Evolutionary conservation across 2,329 filamentous ascomycete species (phyloP), one percentile per base, ranked within the genome.

Genomic region (Phialophora verrucosa): DNA sequence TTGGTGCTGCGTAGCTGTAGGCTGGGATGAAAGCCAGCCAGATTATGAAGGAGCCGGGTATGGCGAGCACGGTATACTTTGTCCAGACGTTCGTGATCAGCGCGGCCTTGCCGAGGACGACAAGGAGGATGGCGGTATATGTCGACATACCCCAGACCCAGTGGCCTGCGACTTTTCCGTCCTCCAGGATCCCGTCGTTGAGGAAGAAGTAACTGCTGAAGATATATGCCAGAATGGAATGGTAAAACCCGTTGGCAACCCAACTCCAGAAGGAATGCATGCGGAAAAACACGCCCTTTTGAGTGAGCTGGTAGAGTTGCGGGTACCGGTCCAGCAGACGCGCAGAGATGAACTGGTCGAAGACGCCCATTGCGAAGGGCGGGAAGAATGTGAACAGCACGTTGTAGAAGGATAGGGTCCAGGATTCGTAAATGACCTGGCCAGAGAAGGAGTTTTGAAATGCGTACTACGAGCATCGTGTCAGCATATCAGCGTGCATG

Each of bases 381-480:
- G 95, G 95, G 20, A 97, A 83, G 23, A 96, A 91, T 0, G 95
- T 99, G 82, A 96, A 99, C 78, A 99, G 91, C 78, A 99, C 93
- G 83, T 99, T 99, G 85, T 97, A 99, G 82, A 98, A 96, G 7
- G 94, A 97, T n/a, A 99, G 83, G 0, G 93, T 97, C 96, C 96
- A 99, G 10, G 95, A 98, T 80, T 99, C 95, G 85, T 93, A 98
- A 76, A 99, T 98, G 76, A 98, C 92, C 77, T 97, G 90, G 59
- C 95, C 95, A 0, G 94, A 98, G 79, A 98, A 99, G 71, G 92
- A 91, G 78, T 99, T 99, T 86, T 97, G 93, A 83, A 99, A 99
- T 0, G 93, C 92, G 80, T 95, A 98, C 91, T 93, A 66, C 17
- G 27, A 11, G 23, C 56, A 3, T 8, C 27, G 3, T 54, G 60